Base-by-base conservation (phyloP, 768 basidiomycete species). In the Termitomyces sp. region DNA sequence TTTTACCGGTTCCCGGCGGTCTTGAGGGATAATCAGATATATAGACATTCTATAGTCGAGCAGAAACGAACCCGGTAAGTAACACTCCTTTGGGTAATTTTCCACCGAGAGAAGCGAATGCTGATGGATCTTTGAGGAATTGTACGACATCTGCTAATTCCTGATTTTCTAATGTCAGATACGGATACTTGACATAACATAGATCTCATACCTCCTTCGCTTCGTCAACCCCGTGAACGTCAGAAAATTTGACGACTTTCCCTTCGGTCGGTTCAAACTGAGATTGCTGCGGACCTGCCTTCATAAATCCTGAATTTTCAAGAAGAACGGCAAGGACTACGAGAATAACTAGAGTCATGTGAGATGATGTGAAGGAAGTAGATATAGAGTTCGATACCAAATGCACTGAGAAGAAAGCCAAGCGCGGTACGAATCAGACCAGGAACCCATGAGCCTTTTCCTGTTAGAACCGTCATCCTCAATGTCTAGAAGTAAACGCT, bases 151-250 rank as follows among this genome's bases (percentile, higher is more conserved):
- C 96, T 77, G 90, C 84, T 32, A 98, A 78, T 77, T 95, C 94
- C 88, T 93, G 50, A 14, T 21, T 19, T 14, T 49, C 62, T 5
- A 22, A 41, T 64, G 56, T 55, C 41, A 51, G 21, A 32, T 28
- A n/a, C 17, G 14, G 32, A 53, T 37, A 24, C 32, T 35, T 46
- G 35, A 38, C 7, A n/a, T 41, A 1, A 55, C 45, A 26, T 15
- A 46, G 56, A 11, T 28, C n/a, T 69, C 78, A 41, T 50, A 88
- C 94, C 66, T 88, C 84, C 71, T 98, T 98, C 35, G 90, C 97
- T 71, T 99, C 97, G 62, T 98, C 97, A 26, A 96, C 89, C 30
- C 97, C 97, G 60, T 98, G 95, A 5, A 99, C 94, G 70, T 99
- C 97, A 59, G 82, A 85, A 66, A 99, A 98, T 64, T 82, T 94